Evolutionary conservation across 1,284 basidiomycete genomes (phyloP).

Genomic region (Inonotus obliquus): DNA sequence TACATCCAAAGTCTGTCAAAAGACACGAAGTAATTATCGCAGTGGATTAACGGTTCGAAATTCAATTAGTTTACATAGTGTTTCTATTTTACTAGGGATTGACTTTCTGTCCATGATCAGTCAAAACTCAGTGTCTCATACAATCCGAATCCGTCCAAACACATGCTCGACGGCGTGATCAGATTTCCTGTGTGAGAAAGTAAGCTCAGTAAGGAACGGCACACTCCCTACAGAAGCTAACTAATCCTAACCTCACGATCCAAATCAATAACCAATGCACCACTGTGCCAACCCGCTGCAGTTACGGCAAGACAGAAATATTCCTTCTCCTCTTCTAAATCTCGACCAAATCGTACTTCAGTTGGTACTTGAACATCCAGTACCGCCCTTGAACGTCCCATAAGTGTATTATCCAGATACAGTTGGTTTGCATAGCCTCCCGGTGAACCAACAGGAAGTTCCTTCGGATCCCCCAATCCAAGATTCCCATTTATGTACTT

Average conservation of each 20-base stretch:
- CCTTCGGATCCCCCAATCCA: constrained; percentile 71
- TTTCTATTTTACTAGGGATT: too few species aligned
- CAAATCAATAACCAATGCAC: constrained; percentile 79
- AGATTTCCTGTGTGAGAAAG: too few species aligned
- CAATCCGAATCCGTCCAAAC: constrained; percentile 11
- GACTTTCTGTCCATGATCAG: too few species aligned
- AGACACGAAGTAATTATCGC: too few species aligned
- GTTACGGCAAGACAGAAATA: constrained; percentile 75
- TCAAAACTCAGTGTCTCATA: too few species aligned
- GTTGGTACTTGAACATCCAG: constrained; percentile 54
- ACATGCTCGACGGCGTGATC: too few species aligned
- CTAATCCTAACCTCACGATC: constrained; percentile 28
- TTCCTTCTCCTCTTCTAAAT: constrained; percentile 42
- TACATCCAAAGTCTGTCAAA: too few species aligned
- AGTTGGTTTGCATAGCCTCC: constrained; percentile 52
- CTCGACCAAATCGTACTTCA: constrained; percentile 66
- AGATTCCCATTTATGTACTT: constrained; percentile 72
- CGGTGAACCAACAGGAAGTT: constrained; percentile 47
- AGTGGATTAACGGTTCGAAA: too few species aligned
- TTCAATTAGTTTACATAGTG: too few species aligned
- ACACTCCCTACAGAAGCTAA: background rate
- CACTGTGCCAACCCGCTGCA: constrained; percentile 85
- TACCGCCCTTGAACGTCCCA: constrained; percentile 24
- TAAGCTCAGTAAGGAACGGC: background rate
- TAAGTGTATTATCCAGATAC: constrained; percentile 31